Conservation (phyloP, 2,329 filamentous ascomycete species). For the Ambrosiella xylebori region DNA sequence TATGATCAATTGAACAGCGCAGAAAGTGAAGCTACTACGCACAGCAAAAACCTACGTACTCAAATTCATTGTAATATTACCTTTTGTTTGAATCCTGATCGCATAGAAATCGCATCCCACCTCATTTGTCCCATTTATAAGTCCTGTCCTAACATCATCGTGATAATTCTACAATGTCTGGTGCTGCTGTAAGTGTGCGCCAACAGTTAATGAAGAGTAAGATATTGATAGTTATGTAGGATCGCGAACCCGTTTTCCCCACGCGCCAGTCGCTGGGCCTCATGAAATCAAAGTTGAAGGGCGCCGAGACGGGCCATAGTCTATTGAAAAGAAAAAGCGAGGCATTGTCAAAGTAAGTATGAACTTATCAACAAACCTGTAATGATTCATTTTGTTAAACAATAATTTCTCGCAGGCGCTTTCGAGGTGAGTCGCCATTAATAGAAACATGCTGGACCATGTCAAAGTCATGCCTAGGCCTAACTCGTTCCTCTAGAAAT, state of each 20-base stretch:
- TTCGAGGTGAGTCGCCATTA: slow-evolving; percentile 46
- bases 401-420: slow-evolving; percentile 42
- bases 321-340: slow-evolving; percentile 96
- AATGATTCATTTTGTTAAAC: slow-evolving; percentile 1
- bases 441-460: not conserved
- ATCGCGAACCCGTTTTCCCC: slow-evolving; percentile 90
- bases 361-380: not conserved
- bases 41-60: no score
- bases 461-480: not conserved
- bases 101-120: no score
- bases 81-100: no score
- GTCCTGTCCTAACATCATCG: not conserved
- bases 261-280: slow-evolving; percentile 90
- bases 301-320: slow-evolving; percentile 77
- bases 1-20: no score
- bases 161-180: slow-evolving; percentile 20
- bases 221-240: slow-evolving; percentile 30
- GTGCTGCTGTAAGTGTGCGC: slow-evolving; percentile 22
- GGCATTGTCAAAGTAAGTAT: slow-evolving; percentile 75
- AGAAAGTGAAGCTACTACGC: no score
- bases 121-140: not conserved
- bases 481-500: slow-evolving; percentile 46
- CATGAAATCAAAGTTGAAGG: slow-evolving; percentile 98
- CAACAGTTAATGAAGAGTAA: no score
- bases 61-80: no score